Base-by-base conservation (phyloP, 2,329 filamentous ascomycete genomes). In the Fusarium sp. region DNA sequence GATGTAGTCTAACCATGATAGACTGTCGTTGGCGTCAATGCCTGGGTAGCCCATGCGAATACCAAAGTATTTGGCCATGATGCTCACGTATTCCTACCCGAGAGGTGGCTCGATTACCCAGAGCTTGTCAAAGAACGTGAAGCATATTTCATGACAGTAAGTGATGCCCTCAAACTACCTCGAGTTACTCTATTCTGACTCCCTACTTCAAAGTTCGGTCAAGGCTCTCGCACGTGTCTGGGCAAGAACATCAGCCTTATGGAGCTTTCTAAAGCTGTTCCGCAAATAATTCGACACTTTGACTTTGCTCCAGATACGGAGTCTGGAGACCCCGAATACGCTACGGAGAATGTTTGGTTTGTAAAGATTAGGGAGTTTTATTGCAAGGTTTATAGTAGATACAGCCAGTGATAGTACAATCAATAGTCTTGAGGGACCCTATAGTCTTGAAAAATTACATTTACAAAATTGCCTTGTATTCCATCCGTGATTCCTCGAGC, bases 161-260 rank as follows among this genome's bases (percentile, higher is more conserved):
- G 35, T 54, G 5, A 10, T 15, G 38, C 1, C 0, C 20, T 3
- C 6, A 22, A 3, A 1, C 10, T 6, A 20, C 4, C 17, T 17
- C 1, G 4, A 11, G 2, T 7, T 5, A 3, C 6, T 33, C 3
- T 22, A 15, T 3, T 7, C 18, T 52, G 38, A 54, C 2, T 5
- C 13, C 17, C 11, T 3, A 10, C 24, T n/a, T 9, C 7, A 22
- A n/a, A 55, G 52, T 56, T 56, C 6, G 52, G 52, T 0, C 36
- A 44, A 24, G 52, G 52, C 1, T 44, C 52, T 18, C 52, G 52
- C 2, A 56, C 52, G 0, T 56, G 52, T 44, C 4, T 56, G 52
- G 52, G 52, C 15, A 56, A 56, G 8, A 56, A 56, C 26, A 56
- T 56, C 11, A 56, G 52, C 11, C 26, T 44, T 0, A 56, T 56